Base-by-base conservation (phyloP, 2,329 filamentous ascomycete genomes). In the Orbilia quercus region DNA sequence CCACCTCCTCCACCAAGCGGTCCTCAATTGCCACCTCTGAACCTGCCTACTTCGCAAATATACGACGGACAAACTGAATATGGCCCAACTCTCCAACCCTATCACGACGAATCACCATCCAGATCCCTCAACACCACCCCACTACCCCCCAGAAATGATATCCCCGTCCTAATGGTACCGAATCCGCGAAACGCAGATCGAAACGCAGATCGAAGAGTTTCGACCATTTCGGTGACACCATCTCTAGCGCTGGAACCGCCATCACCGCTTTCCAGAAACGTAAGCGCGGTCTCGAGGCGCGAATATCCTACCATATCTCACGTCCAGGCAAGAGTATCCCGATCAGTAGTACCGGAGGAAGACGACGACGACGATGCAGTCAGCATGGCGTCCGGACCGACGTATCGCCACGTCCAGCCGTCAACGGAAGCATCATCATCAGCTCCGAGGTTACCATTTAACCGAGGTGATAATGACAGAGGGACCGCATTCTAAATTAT, bases 251-350 rank as follows among this genome's bases (percentile, higher is more conserved):
- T 66, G 2, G 69, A 73, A 34, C 60, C 55, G 3, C 60, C 69
- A 18, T 73, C 69, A 1, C 69, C 69, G n/a, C 20, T 73, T 12
- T 73, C 69, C 16, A 48, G 69, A n/a, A 73, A 73, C 18, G 69
- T 73, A 6, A 66, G 60, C 54, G 60, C 53, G 20, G 60, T 58
- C 9, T 73, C 69, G 16, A 53, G 69, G 20, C 60, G 48, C 16
- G 48, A 55, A 20, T 73, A 65, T 48, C 69, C 60, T 5, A 57
- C 54, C 54, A 66, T 66, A 50, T 31, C 60, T 7, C 69, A 73
- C n/a, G 23, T 57, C 20, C 54, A 66, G 42, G 31, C 48, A 18
- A 65, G 54, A 44, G 18, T 45, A 44, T 62, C 60, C 12, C 18
- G 51, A 36, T 18, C 53, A 42, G 59, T 31, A 12, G 45, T 73